Evolutionary conservation across 495 filamentous ascomycete genomes (phyloP), one percentile per base, ranked within the genome.

Genomic region (Talaromyces ruber): DNA sequence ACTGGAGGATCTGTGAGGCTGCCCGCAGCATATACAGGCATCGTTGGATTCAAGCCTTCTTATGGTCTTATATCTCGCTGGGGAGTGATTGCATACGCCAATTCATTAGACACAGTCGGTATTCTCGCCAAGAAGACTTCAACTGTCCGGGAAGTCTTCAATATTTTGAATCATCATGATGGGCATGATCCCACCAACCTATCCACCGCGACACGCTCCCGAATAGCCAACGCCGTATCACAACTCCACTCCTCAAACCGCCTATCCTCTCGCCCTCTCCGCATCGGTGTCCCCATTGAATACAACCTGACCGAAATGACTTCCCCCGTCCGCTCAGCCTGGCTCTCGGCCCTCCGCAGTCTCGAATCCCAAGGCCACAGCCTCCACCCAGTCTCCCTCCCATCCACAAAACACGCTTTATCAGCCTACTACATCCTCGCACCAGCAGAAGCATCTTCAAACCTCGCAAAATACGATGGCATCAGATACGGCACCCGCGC

Each of bases 391-490:
- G 82, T 98, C 12, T 92, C 89, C n/a, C 79, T 98, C 2, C 92
- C 94, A 14, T 81, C 86, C 5, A 99, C 94, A 9, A 85, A 83
- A 59, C 85, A 88, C 62, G 95, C 94, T 1, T 79, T 99, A 9
- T 88, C 92, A 3, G 88, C 94, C 32, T 99, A 99, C 72, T 99
- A 99, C 69, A 80, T 98, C 53, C 85, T 99, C 64, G 94, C 94
- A 6, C 90, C 95, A 0, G 92, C 94, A 12, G 94, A 99, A 76
- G 95, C 95, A 14, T 91, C 90, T 12, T 97, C 93, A 18, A 99
- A 99, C 63, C 84, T 99, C n/a, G 89, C 94, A 55, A 97, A 94
- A 73, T 99, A 96, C 70, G 94, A 99, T 67, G 94, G 95, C 7
- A 82, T 97, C 11, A 88, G 94, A 16, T 99, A 96, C 71, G 94